Conservation (phyloP, 768 basidiomycete genomes). For the Filobasidium wieringae region DNA sequence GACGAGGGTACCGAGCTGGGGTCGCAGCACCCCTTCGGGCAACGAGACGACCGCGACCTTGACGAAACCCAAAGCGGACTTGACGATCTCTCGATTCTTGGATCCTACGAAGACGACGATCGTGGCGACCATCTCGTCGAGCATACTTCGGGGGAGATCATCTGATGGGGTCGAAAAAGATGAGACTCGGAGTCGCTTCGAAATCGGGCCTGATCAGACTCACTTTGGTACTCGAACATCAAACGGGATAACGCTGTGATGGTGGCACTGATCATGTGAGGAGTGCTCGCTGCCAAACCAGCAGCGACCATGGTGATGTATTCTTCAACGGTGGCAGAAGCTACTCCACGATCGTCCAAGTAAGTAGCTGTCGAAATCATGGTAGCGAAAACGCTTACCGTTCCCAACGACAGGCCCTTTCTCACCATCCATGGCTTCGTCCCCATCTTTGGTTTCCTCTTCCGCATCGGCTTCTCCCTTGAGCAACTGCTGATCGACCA, state of each 20-base stretch:
- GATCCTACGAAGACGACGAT: slow-evolving; percentile 75
- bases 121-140: slow-evolving; percentile 71
- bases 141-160: slow-evolving; percentile 56
- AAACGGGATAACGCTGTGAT: slow-evolving; percentile 87
- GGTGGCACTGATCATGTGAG: slow-evolving; percentile 97
- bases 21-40: slow-evolving; percentile 56
- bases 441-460: slow-evolving; percentile 42
- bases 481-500: slow-evolving; percentile 66
- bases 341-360: slow-evolving; percentile 32
- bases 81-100: slow-evolving; percentile 93
- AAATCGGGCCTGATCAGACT: slow-evolving; percentile 13
- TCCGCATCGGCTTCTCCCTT: slow-evolving; percentile 41
- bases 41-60: slow-evolving; percentile 86
- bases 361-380: not conserved
- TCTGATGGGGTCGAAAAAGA: slow-evolving; percentile 46
- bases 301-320: slow-evolving; percentile 95
- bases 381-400: not conserved
- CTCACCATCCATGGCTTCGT: slow-evolving; percentile 6
- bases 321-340: slow-evolving; percentile 68
- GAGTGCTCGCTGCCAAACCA: slow-evolving; percentile 79
- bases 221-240: slow-evolving; percentile 92
- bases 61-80: slow-evolving; percentile 86
- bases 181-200: not conserved
- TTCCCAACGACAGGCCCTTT: slow-evolving; percentile 8
- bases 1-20: slow-evolving; percentile 64